phyloP scores from a whole-genome alignment of 495 filamentous ascomycete genomes.

The Penicillium subrubescens region DNA sequence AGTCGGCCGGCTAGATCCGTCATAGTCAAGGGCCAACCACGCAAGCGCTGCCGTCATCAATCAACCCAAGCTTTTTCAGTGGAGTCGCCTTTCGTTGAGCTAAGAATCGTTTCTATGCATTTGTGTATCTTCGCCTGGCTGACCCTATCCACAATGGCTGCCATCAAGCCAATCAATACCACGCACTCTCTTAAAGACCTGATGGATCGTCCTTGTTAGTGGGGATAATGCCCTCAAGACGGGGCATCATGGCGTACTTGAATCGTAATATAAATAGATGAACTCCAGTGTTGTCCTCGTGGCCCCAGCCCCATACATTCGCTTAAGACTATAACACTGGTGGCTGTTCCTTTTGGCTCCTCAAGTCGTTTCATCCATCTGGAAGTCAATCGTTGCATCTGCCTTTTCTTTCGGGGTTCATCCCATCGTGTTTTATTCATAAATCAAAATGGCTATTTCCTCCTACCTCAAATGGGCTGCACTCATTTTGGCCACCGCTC shows the following conservation, averaged over 20 bases:
- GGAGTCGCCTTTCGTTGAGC: constrained; percentile 13
- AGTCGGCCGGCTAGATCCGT: constrained; percentile 21
- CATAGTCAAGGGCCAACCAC: constrained; percentile 20
- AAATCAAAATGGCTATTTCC: constrained; percentile 11
- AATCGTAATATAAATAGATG: constrained; percentile 20
- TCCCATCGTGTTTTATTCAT: neutral
- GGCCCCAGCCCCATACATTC: neutral
- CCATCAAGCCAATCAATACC: constrained; percentile 15
- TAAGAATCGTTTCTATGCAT: neutral
- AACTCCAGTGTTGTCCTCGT: neutral
- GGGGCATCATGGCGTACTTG: constrained; percentile 15
- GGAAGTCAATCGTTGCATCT: neutral
- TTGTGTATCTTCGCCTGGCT: constrained; percentile 1
- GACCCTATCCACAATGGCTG: constrained; percentile 4
- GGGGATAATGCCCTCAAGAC: constrained; percentile 12
- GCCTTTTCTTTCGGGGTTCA: neutral
- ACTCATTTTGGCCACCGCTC: constrained; percentile 18
- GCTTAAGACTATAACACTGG: neutral
- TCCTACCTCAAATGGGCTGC: constrained; percentile 29
- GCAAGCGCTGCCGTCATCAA: constrained; percentile 32
- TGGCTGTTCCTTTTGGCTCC: neutral
- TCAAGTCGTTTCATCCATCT: constrained; percentile 1
- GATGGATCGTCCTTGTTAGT: constrained; percentile 11
- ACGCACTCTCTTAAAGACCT: neutral
- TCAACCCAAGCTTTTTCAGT: constrained; percentile 26